phyloP scores from a whole-genome alignment of 306 rosid genomes.

The Quercus agrifolia region DNA sequence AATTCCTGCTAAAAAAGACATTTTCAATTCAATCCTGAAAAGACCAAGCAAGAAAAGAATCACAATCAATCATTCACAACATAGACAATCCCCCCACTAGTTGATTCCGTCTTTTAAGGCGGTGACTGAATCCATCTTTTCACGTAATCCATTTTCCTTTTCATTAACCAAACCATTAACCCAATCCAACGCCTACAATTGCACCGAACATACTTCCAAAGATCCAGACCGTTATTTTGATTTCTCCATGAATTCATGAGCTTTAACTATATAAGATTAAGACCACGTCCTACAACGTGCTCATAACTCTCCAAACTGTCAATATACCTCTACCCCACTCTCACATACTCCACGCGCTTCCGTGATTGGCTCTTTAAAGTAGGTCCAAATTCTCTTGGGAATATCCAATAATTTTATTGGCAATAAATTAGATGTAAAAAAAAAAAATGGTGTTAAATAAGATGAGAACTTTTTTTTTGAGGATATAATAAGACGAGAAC shows the following conservation, averaged over 20 bases:
- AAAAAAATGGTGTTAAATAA: too few species aligned
- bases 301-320: neutral
- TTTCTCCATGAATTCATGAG: too few species aligned
- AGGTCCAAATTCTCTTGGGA: neutral
- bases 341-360: neutral
- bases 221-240: neutral
- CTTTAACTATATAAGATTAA: too few species aligned
- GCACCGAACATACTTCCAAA: slow-evolving; percentile 7
- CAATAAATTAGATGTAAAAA: too few species aligned
- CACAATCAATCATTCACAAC: neutral
- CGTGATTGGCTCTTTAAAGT: neutral
- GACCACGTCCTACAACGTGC: neutral
- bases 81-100: neutral
- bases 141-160: neutral
- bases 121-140: neutral
- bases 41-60: neutral
- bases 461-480: too few species aligned
- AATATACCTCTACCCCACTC: neutral
- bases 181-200: neutral
- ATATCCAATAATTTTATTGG: too few species aligned
- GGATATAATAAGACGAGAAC: too few species aligned
- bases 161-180: neutral
- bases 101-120: slow-evolving; percentile 2
- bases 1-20: neutral
- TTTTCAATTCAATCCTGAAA: neutral